phyloP scores from a whole-genome alignment of 1,139 yeast species.

The Blastobotrys niveus region DNA sequence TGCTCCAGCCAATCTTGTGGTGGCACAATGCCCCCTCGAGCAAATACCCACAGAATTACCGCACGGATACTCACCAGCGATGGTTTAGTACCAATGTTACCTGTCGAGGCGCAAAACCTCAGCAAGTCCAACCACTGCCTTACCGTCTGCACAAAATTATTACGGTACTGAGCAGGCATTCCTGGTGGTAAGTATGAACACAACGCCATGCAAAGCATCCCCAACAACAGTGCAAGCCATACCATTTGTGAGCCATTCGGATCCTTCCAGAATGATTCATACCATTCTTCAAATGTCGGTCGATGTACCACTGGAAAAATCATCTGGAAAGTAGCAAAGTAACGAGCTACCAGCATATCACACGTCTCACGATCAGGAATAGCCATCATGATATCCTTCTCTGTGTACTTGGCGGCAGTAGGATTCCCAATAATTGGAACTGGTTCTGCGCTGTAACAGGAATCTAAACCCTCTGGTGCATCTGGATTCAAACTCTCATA shows the following conservation, averaged over 20 bases:
- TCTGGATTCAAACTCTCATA: conserved; percentile 9
- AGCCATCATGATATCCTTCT: conserved; percentile 25
- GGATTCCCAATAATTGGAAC: no score
- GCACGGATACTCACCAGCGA: conserved; percentile 32
- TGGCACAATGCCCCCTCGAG: conserved; percentile 22
- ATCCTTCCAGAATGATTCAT: conserved; percentile 29
- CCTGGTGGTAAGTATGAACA: conserved; percentile 27
- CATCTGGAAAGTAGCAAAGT: conserved; percentile 28
- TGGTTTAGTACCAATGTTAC: conserved; percentile 32
- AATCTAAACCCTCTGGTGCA: conserved; percentile 1
- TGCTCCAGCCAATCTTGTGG: conserved; percentile 25
- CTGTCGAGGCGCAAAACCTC: conserved; percentile 30
- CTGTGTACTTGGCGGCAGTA: no score
- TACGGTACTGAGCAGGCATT: conserved; percentile 18
- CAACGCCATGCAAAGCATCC: conserved; percentile 29
- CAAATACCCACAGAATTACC: conserved; percentile 30
- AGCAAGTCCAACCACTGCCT: conserved; percentile 29
- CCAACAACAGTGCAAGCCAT: conserved; percentile 31
- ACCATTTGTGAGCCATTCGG: conserved; percentile 29
- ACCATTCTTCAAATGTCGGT: conserved; percentile 29
- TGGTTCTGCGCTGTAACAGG: no score
- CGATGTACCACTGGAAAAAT: conserved; percentile 30
- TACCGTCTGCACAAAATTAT: conserved; percentile 26
- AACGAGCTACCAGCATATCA: conserved; percentile 29
- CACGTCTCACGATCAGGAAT: conserved; percentile 28